Evolutionary conservation across 2,329 filamentous ascomycete genomes (phyloP), one percentile per base, ranked within the genome.

Genomic region (Diaporthe batatas): DNA sequence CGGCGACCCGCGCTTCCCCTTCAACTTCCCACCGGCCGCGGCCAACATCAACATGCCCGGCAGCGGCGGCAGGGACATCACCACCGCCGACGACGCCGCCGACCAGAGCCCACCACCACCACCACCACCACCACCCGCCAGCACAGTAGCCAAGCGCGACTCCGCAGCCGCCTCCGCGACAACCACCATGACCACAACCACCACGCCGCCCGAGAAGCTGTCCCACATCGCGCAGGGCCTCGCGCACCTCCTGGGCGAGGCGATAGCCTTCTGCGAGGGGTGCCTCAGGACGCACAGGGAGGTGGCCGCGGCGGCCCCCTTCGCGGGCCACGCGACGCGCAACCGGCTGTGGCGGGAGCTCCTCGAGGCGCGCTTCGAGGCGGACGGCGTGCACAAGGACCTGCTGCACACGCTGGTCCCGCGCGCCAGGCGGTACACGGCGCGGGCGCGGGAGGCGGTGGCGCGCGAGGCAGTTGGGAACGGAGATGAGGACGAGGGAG

Each of bases 231-330:
- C 72, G 6, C 68, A 73, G 32, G 49, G 67, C 7, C 68, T 73
- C 16, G 53, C 62, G 12, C 49, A 65, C 57, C 68, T 68, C 1
- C 64, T 75, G 36, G 21, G n/a, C n/a, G 68, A 71, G 47, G 72
- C 71, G 12, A 69, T 59, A 6, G 2, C 11, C 7, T 73, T 75
- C 59, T 75, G 34, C 64, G 53, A 58, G 11, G 55, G 32, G 4
- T 59, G 64, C 34, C 49, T 69, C 67, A 75, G 79, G 3, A 83
- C 83, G 42, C 87, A 87, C 76, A 74, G 80, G 65, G 67, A 73
- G 6, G 76, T 80, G 69, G 83, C 84, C 74, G 77, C 76, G 32
- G 75, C 87, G 14, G 74, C 72, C 32, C 71, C 75, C 4, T 81
- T 82, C 69, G 49, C 72, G 54, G 58, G 67, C 6, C 36, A 53